phyloP scores from a whole-genome alignment of 2,329 filamentous ascomycete genomes.

The Alternaria atra region DNA sequence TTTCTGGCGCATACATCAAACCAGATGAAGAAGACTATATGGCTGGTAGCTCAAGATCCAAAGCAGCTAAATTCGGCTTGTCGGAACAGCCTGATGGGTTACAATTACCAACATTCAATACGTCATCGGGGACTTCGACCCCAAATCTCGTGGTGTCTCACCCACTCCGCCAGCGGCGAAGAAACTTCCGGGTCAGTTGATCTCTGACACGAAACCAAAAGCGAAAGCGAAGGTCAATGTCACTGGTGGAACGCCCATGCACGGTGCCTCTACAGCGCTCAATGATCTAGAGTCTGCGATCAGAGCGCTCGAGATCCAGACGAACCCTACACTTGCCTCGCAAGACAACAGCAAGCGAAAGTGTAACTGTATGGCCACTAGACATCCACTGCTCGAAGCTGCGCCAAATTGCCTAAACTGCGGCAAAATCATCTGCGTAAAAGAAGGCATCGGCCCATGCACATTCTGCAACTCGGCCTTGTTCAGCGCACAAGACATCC shows the following conservation, averaged over 20 bases:
- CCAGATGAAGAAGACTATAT: conserved; percentile 79
- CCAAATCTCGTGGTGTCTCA: conserved; percentile 50
- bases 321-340: conserved; percentile 75
- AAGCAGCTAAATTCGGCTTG: conserved; percentile 57
- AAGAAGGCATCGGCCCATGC: conserved; percentile 92
- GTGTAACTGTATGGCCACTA: conserved; percentile 87
- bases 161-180: conserved; percentile 60
- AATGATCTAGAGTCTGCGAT: conserved; percentile 80
- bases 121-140: conserved; percentile 42
- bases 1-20: conserved; percentile 78
- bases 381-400: conserved; percentile 87
- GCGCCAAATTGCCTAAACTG: conserved; percentile 93
- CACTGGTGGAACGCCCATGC: conserved; percentile 81
- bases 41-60: conserved; percentile 51
- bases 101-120: conserved; percentile 37
- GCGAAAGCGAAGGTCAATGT: conserved; percentile 74
- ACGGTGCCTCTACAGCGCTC: conserved; percentile 78
- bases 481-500: conserved; percentile 75
- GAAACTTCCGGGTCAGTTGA: conserved; percentile 75
- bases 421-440: conserved; percentile 93
- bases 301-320: conserved; percentile 86
- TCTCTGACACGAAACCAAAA: conserved; percentile 74
- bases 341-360: conserved; percentile 67
- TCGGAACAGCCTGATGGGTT: conserved; percentile 62
- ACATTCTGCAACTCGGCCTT: conserved; percentile 85